These are phyloP conservation scores for Pythium angustatum DNA, from an alignment of 352 stramenopile genomes.

Conservation along the genomic window DNA sequence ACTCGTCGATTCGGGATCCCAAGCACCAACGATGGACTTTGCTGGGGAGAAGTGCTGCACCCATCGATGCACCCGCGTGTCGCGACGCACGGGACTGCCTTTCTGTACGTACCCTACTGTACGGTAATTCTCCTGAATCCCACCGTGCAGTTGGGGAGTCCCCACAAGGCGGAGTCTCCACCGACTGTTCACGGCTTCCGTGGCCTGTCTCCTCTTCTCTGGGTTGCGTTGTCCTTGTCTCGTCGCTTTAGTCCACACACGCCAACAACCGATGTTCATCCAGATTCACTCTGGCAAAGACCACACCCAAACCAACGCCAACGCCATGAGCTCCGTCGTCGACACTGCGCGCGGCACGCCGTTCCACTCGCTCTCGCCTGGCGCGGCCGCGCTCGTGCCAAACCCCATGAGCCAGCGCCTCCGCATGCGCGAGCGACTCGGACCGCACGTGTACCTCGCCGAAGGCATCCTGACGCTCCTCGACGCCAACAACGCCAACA, in stretches of 20 bases:
- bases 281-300: too few relatives aligned
- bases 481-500: not conserved
- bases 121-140: too few relatives aligned
- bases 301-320: not conserved
- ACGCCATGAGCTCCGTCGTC: slow-evolving; percentile 14
- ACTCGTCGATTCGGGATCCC: not conserved
- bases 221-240: not conserved
- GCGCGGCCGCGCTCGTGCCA: slow-evolving; percentile 1
- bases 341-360: not conserved
- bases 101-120: too few relatives aligned
- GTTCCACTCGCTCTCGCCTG: not conserved
- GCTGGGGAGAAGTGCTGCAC: not conserved
- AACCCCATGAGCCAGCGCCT: slow-evolving; percentile 12
- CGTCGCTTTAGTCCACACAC: not conserved
- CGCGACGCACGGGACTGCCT: too few relatives aligned
- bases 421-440: slow-evolving; percentile 6
- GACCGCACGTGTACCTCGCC: slow-evolving; percentile 3
- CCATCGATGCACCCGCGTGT: too few relatives aligned
- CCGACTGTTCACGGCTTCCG: too few relatives aligned
- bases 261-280: slow-evolving; percentile 7
- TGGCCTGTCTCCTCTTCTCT: not conserved
- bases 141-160: too few relatives aligned
- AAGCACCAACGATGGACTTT: not conserved
- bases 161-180: too few relatives aligned
- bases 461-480: not conserved